A percentile compares a stretch with the other conserved stretches of the same genome.
These are phyloP conservation scores for Fusarium sp. DNA, from an alignment of 2,329 filamentous ascomycete species.

Conservation along the genomic window DNA sequence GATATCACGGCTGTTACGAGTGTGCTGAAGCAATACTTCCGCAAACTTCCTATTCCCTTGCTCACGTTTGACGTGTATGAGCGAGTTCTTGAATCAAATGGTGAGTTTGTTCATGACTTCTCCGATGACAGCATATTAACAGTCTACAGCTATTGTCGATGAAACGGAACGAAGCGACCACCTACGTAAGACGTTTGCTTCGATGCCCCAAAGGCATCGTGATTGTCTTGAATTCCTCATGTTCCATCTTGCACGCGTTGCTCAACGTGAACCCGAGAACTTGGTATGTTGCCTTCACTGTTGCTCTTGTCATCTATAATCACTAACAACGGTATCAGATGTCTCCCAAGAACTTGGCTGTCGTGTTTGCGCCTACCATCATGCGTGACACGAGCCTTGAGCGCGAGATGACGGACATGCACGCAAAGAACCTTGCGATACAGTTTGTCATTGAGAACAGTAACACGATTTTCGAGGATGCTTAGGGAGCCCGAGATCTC, in stretches of 20 bases:
- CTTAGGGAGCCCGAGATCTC: conserved; percentile 26
- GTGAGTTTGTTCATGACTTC: conserved; percentile 59
- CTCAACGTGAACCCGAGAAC: conserved; percentile 85
- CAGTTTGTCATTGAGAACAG: conserved; percentile 95
- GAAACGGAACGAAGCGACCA: conserved; percentile 76
- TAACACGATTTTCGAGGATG: conserved; percentile 78
- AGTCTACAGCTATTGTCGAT: conserved; percentile 68
- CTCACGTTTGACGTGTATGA: conserved; percentile 96
- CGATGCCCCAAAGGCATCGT: conserved; percentile 84
- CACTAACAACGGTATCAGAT: conserved; percentile 66
- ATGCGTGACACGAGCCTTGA: conserved; percentile 92
- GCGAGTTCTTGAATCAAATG: conserved; percentile 81
- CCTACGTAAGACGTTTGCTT: conserved; percentile 78
- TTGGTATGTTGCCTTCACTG: conserved; percentile 66
- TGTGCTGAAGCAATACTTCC: conserved; percentile 96
- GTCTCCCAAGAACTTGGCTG: conserved; percentile 95
- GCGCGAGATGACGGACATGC: conserved; percentile 96
- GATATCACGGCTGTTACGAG: conserved; percentile 98
- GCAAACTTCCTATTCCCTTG: conserved; percentile 88
- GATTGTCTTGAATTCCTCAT: conserved; percentile 94
- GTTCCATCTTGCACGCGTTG: conserved; percentile 90
- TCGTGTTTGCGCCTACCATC: conserved; percentile 97
- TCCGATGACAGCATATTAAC: conserved; percentile 38
- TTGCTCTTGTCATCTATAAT: not conserved
- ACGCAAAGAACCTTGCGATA: conserved; percentile 89